These are phyloP conservation scores for Tilletia setariae DNA, from an alignment of 1,284 basidiomycete genomes.

Conservation along the genomic window DNA sequence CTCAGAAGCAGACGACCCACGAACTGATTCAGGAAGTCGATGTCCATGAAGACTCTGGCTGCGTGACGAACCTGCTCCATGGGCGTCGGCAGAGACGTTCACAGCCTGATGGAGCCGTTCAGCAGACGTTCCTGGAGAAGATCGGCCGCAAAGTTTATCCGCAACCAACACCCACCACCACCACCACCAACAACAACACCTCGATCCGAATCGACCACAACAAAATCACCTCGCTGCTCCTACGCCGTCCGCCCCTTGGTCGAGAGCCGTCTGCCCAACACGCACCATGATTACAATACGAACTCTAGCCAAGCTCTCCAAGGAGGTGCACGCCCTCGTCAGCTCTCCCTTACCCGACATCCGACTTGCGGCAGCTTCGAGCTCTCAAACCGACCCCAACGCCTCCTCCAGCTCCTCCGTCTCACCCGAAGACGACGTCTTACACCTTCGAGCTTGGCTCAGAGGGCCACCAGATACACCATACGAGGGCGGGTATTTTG, in stretches of 20 bases:
- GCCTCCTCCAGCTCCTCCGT: not conserved
- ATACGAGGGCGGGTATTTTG: conserved; percentile 60
- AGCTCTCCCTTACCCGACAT: not conserved
- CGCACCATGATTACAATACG: not conserved
- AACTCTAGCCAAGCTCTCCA: not conserved
- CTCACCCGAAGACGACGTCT: not conserved
- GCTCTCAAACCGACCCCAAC: not conserved
- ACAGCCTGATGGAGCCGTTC: no score
- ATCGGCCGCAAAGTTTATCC: not conserved
- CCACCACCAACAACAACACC: conserved; percentile 6
- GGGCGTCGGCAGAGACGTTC: no score
- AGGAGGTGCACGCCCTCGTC: not conserved
- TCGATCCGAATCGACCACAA: not conserved
- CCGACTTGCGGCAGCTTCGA: not conserved
- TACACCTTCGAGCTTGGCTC: not conserved
- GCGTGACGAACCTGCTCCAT: no score
- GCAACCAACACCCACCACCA: not conserved
- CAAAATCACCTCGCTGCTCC: not conserved
- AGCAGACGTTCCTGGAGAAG: no score
- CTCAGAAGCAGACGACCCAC: no score
- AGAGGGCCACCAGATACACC: conserved; percentile 73
- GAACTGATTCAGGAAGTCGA: no score
- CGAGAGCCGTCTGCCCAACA: not conserved
- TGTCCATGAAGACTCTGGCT: no score
- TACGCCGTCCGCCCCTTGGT: no score